These are phyloP conservation scores for Cytospora chrysosperma DNA, from an alignment of 2,329 filamentous ascomycete genomes.

Conservation along the genomic window DNA sequence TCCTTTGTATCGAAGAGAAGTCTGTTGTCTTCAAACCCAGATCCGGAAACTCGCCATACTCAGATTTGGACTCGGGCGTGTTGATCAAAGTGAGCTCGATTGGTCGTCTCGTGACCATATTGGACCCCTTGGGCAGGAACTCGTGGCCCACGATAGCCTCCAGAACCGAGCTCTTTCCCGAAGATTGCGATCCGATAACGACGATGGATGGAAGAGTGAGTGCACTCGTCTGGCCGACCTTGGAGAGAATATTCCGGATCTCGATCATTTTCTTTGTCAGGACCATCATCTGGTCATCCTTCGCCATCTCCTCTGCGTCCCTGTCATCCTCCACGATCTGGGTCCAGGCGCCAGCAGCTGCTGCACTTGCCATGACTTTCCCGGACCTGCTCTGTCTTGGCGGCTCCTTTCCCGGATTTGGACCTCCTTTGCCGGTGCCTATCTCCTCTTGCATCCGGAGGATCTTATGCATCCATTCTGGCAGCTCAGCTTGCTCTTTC, in stretches of 20 bases:
- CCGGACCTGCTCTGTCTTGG: conserved; percentile 60
- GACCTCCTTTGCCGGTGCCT: conserved; percentile 49
- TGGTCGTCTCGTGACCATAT: conserved; percentile 95
- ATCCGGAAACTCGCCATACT: conserved; percentile 96
- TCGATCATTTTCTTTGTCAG: conserved; percentile 99
- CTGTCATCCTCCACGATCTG: conserved; percentile 62
- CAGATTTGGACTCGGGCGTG: conserved; percentile 79
- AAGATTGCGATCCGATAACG: conserved; percentile 98
- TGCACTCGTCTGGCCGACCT: conserved; percentile 85
- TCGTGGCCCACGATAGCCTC: conserved; percentile 98
- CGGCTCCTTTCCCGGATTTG: conserved; percentile 50
- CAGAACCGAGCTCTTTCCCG: conserved; percentile 94
- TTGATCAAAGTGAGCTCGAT: conserved; percentile 97
- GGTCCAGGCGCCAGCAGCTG: conserved; percentile 65
- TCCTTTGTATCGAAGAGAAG: conserved; percentile 88
- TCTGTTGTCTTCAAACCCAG: conserved; percentile 86
- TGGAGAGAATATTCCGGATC: conserved; percentile 87
- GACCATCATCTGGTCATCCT: conserved; percentile 99
- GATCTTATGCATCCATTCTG: conserved; percentile 78
- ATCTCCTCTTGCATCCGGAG: conserved; percentile 61
- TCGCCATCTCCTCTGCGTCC: conserved; percentile 64
- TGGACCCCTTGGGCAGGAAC: conserved; percentile 94
- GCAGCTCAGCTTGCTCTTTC: conserved; percentile 65
- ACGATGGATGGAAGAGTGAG: conserved; percentile 93
- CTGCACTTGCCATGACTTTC: conserved; percentile 60